A percentile compares a stretch with the other conserved stretches of the same genome.
phyloP scores from a whole-genome alignment of 2,329 filamentous ascomycete genomes.

The Neofusicoccum umdonicola region DNA sequence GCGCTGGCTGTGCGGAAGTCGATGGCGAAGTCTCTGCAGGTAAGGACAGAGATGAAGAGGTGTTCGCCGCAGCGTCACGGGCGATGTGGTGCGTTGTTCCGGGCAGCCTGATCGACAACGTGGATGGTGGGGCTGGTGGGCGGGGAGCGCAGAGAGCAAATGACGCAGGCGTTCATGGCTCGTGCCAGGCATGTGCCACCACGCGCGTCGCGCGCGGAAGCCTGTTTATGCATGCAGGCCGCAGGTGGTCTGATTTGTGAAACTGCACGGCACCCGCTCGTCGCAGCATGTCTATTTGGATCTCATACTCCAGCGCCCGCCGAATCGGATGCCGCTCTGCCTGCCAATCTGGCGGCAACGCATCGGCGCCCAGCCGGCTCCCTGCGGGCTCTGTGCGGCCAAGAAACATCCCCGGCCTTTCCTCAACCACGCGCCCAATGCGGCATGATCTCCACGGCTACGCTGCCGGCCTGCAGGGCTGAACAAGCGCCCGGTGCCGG shows the following conservation, averaged over 20 bases:
- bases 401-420: background rate
- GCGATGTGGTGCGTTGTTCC: background rate
- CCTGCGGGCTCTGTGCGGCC: background rate
- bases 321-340: background rate
- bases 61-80: background rate
- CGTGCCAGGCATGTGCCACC: background rate
- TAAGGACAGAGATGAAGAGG: background rate
- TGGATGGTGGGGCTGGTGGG: background rate
- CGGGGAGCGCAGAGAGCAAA: background rate
- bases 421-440: background rate
- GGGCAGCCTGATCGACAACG: slow-evolving; percentile 9
- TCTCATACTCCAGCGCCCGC: background rate
- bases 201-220: background rate
- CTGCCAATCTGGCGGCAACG: background rate
- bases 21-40: background rate
- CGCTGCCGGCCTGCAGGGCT: slow-evolving; percentile 4
- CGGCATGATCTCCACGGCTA: slow-evolving; percentile 2
- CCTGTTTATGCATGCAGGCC: background rate
- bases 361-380: background rate
- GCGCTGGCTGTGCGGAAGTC: background rate
- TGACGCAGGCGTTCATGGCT: slow-evolving; percentile 11
- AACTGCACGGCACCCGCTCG: background rate
- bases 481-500: slow-evolving; percentile 1
- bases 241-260: background rate
- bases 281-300: background rate